These are phyloP conservation scores for Funneliformis geosporum DNA, from an alignment of 192 early-diverging fungal genomes.

Conservation along the genomic window DNA sequence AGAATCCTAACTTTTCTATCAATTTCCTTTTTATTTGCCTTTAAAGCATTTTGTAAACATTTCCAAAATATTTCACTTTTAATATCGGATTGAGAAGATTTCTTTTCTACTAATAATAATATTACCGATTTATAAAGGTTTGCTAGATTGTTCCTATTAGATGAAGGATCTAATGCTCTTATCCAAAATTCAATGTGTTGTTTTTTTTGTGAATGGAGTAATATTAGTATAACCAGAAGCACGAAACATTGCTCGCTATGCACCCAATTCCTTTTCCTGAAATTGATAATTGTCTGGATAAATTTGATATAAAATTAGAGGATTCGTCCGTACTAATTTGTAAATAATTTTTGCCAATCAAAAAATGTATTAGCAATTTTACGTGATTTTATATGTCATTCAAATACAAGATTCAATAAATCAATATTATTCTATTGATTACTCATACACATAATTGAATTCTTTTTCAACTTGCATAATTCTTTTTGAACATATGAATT, in stretches of 20 bases:
- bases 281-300: background rate
- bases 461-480: no score
- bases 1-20: background rate
- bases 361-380: background rate
- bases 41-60: background rate
- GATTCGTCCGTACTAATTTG: background rate
- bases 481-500: background rate
- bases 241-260: background rate
- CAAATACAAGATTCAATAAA: background rate
- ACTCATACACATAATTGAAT: background rate
- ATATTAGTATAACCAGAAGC: background rate
- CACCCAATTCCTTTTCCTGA: background rate
- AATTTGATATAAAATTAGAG: background rate
- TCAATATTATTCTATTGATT: background rate
- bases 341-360: background rate
- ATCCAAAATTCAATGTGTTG: background rate
- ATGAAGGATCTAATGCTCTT: background rate
- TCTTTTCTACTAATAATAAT: no score
- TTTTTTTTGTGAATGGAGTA: background rate
- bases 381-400: background rate
- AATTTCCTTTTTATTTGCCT: background rate
- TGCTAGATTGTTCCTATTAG: background rate
- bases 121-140: no score
- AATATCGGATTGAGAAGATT: no score
- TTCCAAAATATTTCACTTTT: background rate